Conservation (phyloP, 2,329 filamentous ascomycete species). For the Boeremia exigua region DNA sequence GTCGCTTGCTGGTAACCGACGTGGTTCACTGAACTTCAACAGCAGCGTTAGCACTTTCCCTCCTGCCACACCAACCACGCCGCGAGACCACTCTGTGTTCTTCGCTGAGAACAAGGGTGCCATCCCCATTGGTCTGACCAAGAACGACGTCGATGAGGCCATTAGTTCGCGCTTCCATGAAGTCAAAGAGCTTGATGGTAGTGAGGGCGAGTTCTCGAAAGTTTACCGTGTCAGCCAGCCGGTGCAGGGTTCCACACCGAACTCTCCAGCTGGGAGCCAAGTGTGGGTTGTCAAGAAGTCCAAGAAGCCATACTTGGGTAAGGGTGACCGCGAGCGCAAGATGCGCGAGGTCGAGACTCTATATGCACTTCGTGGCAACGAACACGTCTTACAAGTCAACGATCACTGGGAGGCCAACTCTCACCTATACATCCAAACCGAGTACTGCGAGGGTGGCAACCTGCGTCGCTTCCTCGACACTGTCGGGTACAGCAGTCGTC, state of each 20-base stretch:
- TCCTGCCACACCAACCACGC: constrained; percentile 83
- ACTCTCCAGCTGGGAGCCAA: constrained; percentile 38
- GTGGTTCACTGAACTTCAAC: constrained; percentile 48
- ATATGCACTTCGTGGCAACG: constrained; percentile 75
- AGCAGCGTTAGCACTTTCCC: constrained; percentile 58
- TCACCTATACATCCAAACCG: constrained; percentile 95
- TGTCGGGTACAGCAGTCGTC: constrained; percentile 79
- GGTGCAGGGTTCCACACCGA: constrained; percentile 35
- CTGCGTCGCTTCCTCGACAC: constrained; percentile 84
- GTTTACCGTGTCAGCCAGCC: constrained; percentile 79
- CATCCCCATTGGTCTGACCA: constrained; percentile 65
- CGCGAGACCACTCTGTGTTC: constrained; percentile 62
- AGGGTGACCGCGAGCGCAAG: constrained; percentile 80
- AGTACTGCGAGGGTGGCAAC: constrained; percentile 94
- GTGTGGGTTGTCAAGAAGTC: constrained; percentile 96
- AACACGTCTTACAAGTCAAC: constrained; percentile 84
- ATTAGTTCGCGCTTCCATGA: constrained; percentile 79
- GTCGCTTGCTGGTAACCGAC: constrained; percentile 71
- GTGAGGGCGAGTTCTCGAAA: constrained; percentile 89
- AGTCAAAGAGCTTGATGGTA: constrained; percentile 71
- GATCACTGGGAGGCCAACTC: constrained; percentile 87
- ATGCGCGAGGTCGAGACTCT: constrained; percentile 84
- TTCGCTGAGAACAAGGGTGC: constrained; percentile 68
- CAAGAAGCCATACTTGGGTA: constrained; percentile 77
- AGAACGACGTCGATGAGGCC: constrained; percentile 75